A percentile compares a stretch with the other conserved stretches of the same genome.
These are phyloP conservation scores for Leishmania tropica DNA, from an alignment of 208 protist genomes.

Conservation along the genomic window DNA sequence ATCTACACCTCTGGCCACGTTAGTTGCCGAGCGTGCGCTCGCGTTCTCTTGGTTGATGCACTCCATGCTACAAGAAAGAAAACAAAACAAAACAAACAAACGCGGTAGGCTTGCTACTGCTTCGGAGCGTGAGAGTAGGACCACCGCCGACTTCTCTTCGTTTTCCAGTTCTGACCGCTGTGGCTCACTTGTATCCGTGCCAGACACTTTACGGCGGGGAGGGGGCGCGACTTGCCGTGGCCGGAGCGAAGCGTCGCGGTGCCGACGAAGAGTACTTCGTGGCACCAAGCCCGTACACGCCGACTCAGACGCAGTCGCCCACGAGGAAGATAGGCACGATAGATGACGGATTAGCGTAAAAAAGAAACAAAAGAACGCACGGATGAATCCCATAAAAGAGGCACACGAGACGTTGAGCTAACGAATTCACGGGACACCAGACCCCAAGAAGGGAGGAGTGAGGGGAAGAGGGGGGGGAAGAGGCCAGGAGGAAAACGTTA, in stretches of 20 bases:
- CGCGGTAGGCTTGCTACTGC: background rate
- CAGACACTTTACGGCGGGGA: background rate
- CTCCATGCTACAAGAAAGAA: background rate
- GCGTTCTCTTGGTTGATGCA: background rate
- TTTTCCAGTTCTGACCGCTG: background rate
- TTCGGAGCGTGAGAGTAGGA: background rate
- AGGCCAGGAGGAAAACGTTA: background rate
- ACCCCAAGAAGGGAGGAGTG: background rate
- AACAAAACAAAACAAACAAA: background rate
- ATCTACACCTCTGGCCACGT: background rate
- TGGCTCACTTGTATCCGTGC: background rate
- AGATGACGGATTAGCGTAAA: background rate
- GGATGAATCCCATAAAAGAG: background rate
- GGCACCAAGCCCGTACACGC: background rate
- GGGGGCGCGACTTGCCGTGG: background rate
- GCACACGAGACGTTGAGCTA: background rate
- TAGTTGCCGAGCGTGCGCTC: background rate
- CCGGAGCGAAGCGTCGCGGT: background rate
- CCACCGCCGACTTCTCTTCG: background rate
- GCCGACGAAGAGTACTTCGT: background rate
- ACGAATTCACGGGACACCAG: background rate
- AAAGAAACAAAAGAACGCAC: background rate
- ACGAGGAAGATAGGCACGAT: background rate
- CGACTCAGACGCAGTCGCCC: background rate
- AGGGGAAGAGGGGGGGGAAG: background rate